phyloP scores from a whole-genome alignment of 1,284 basidiomycete genomes.

The Tremellales sp. region DNA sequence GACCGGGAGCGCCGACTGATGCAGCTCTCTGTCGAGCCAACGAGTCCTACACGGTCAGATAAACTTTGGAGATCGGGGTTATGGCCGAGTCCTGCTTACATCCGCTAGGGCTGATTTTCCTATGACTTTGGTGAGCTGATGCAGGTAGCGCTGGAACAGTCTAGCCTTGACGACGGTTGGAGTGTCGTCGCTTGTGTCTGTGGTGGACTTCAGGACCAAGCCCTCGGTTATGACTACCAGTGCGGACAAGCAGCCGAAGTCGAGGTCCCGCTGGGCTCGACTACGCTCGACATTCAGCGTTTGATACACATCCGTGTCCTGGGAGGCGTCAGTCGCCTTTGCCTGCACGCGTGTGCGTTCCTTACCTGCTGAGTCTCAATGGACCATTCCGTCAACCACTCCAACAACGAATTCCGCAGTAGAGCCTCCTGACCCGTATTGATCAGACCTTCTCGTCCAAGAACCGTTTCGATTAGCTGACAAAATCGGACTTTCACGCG shows the following conservation, averaged over 20 bases:
- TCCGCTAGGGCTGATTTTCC: constrained; percentile 42
- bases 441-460: constrained; percentile 60
- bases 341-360: no score
- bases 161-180: constrained; percentile 65
- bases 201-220: constrained; percentile 62
- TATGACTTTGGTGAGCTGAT: constrained; percentile 62
- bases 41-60: background rate
- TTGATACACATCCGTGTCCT: constrained; percentile 20
- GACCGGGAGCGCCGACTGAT: background rate
- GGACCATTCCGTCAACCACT: constrained; percentile 71
- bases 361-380: constrained; percentile 34
- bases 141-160: constrained; percentile 71
- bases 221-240: constrained; percentile 71
- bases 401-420: constrained; percentile 66
- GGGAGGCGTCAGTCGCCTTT: no score
- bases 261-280: constrained; percentile 56
- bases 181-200: constrained; percentile 60
- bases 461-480: constrained; percentile 64
- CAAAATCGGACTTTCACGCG: constrained; percentile 75
- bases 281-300: constrained; percentile 2
- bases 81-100: background rate
- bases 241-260: constrained; percentile 65
- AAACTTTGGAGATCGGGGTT: background rate
- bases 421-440: constrained; percentile 63
- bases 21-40: background rate